These are phyloP conservation scores for Albophoma yamanashiensis DNA, from an alignment of 2,329 filamentous ascomycete species.

Conservation along the genomic window DNA sequence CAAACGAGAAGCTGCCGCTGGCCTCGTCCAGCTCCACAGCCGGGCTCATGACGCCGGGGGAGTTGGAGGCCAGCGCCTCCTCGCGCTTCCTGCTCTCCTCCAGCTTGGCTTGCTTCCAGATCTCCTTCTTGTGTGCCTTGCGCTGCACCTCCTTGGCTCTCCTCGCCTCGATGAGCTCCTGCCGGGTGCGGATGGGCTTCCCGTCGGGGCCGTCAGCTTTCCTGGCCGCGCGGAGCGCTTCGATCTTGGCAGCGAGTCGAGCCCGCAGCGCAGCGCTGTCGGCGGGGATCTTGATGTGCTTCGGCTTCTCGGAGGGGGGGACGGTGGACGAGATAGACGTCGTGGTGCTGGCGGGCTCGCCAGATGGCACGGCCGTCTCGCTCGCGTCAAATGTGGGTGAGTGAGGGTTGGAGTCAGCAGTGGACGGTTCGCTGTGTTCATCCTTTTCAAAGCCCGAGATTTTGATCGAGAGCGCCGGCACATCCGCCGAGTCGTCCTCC, in stretches of 20 bases:
- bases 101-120: slow-evolving; percentile 64
- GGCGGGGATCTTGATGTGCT: slow-evolving; percentile 55
- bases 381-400: slow-evolving; percentile 48
- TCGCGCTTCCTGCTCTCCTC: slow-evolving; percentile 64
- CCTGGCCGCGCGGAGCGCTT: slow-evolving; percentile 71
- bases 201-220: slow-evolving; percentile 82
- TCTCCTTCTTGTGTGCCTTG: slow-evolving; percentile 80
- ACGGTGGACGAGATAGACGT: slow-evolving; percentile 62
- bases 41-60: slow-evolving; percentile 48
- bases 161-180: slow-evolving; percentile 84
- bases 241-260: slow-evolving; percentile 72
- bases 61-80: slow-evolving; percentile 52
- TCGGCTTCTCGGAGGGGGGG: slow-evolving; percentile 49
- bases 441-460: slow-evolving; percentile 21
- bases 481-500: slow-evolving; percentile 1
- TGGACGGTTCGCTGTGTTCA: slow-evolving; percentile 33
- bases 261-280: slow-evolving; percentile 67
- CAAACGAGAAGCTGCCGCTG: slow-evolving; percentile 72
- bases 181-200: slow-evolving; percentile 65
- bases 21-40: slow-evolving; percentile 39
- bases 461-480: slow-evolving; percentile 10
- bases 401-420: slow-evolving; percentile 38
- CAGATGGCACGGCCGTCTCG: slow-evolving; percentile 25
- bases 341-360: slow-evolving; percentile 42
- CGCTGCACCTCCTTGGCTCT: slow-evolving; percentile 79